Conservation (phyloP, 1,284 basidiomycete species). For the Rhodotorula sp. region DNA sequence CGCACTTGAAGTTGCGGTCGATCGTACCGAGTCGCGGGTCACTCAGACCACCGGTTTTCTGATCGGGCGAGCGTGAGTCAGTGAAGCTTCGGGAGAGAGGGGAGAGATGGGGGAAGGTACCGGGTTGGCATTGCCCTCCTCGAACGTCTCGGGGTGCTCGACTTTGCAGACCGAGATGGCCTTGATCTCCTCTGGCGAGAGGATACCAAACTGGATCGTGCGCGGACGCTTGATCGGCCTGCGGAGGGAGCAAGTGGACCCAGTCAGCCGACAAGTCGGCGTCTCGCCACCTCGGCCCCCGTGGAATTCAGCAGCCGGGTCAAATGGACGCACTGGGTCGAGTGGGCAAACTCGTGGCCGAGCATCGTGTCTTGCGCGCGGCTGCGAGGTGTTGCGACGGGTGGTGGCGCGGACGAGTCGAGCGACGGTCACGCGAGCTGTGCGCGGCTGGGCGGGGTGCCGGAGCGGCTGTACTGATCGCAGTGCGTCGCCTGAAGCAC, state of each 20-base stretch:
- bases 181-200: conserved; percentile 98
- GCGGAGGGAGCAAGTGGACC: background rate
- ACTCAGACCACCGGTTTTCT: conserved; percentile 90
- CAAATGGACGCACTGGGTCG: conserved; percentile 23
- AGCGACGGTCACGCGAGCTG: background rate
- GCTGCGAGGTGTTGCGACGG: conserved; percentile 2
- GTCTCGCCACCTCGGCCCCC: background rate
- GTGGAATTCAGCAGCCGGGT: background rate
- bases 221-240: conserved; percentile 40
- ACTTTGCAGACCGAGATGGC: conserved; percentile 81
- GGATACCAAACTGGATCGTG: conserved; percentile 92
- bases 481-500: background rate
- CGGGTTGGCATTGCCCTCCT: conserved; percentile 67
- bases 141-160: conserved; percentile 97
- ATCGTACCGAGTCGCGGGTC: conserved; percentile 97
- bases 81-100: background rate
- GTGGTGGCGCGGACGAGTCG: background rate
- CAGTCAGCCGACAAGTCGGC: background rate
- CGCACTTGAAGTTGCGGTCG: conserved; percentile 99
- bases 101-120: conserved; percentile 16
- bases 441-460: too few relatives aligned
- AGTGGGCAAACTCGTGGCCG: conserved; percentile 40
- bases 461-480: background rate
- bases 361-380: conserved; percentile 21
- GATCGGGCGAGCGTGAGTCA: conserved; percentile 44